Base-by-base conservation (phyloP, 2,329 filamentous ascomycete genomes). In the Ophiostoma ulmi region DNA sequence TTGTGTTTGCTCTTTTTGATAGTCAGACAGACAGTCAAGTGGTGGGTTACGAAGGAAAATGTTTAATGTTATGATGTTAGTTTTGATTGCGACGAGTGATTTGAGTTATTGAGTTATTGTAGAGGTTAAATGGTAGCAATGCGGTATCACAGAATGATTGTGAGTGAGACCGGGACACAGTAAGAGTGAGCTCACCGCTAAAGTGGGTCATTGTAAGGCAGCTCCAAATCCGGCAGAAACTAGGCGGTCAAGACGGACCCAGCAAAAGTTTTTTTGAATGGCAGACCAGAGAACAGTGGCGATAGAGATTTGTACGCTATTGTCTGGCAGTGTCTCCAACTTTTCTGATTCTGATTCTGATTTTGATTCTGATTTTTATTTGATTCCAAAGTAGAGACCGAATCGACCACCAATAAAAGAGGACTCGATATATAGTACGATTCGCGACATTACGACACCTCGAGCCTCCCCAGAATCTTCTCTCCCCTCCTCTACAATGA, bases 261-360 rank as follows among this genome's bases (percentile, higher is more conserved):
- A 67, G 65, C 36, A 67, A 67, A 67, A 67, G 65, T 67, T 67
- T 67, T 67, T 67, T 44, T 41, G 65, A 48, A 41, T 22, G 39
- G 65, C 63, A 41, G 63, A n/a, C 31, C 7, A 36, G 17, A 31
- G 5, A 35, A 22, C 36, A 65, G 63, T 65, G 35, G 63, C 20
- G 17, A 39, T 65, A 39, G 63, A 39, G 31, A 64, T 64, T 64
- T 38, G 61, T 36, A 64, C 31, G 61, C 61, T 64, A 64, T 36
- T 64, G 20, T 22, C 14, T 58, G 22, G 7, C 31, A 36, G 35
- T 64, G 58, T 35, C 58, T 36, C 58, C 31, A 64, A 17, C 31
- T 20, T 64, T 64, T 39, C 38, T 10, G 38, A 39, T 36, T 64
- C 7, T 36, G 14, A 36, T 36, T 39, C 6, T 39, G 38, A 39